Evolutionary conservation across 805 yeast species (phyloP), one percentile per base, ranked within the genome.

Genomic region (Metschnikowia sp.): DNA sequence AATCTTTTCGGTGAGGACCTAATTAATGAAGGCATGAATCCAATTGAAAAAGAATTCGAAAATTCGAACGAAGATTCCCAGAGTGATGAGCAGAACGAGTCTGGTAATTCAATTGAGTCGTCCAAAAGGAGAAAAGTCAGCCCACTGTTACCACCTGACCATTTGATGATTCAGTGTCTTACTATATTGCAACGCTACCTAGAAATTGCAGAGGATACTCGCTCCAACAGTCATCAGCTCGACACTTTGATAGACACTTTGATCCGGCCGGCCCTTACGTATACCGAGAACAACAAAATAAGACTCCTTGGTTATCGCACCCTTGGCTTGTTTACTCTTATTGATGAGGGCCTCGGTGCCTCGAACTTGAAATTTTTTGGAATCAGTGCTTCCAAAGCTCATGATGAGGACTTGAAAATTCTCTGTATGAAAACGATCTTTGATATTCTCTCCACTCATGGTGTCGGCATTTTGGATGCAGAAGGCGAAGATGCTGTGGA

Each of bases 371-470:
- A 78, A 49, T 70, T 85, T 34, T 79, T 87, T 51, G 88, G 88
- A 30, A 77, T 84, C 58, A 84, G 87, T 60, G 82, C 81, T 35
- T 77, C 88, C 0, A 77, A 81, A 52, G 53, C 56, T 13, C 88
- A 85, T 35, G 81, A 83, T 48, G 86, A 83, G 32, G 74, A 78
- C 3, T 67, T 87, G 41, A 80, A 83, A 53, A 70, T 77, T 3
- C 75, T 80, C 32, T 83, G 91, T 10, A 69, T 88, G 47, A 81
- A 84, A 56, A 81, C 84, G 5, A 81, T 91, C 19, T 79, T 87
- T 41, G 97, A 91, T 66, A 78, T 90, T 13, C 67, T 91, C 34
- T 81, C 94, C 0, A 79, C 83, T 0, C 90, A 86, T 63, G 96
- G 97, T 0, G 75, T 80, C 0, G 70, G 77, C 8, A 83, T 87